A percentile compares a stretch with the other conserved stretches of the same genome.
Conservation (phyloP, 2,329 filamentous ascomycete genomes). For the Colletotrichum lini region DNA sequence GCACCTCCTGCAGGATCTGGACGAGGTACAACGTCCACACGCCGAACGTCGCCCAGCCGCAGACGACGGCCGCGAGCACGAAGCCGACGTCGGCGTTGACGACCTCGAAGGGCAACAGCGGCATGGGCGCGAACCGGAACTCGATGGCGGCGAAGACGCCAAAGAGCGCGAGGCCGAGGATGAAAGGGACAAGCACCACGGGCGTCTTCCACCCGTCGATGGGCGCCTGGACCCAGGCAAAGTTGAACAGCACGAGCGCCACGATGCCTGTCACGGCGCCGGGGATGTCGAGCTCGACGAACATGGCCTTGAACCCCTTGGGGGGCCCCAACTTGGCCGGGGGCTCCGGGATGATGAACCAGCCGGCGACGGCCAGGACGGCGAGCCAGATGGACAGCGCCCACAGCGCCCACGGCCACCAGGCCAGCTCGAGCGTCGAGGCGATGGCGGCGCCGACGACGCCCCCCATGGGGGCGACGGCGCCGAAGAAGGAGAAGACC, state of each 20-base stretch:
- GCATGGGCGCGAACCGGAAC: slow-evolving; percentile 58
- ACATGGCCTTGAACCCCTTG: slow-evolving; percentile 40
- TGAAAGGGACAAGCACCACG: slow-evolving; percentile 70
- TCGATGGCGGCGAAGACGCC: slow-evolving; percentile 72
- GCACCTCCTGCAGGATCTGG: slow-evolving; percentile 63
- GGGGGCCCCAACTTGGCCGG: slow-evolving; percentile 41
- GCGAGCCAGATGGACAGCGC: slow-evolving; percentile 54
- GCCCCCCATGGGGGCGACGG: slow-evolving; percentile 62
- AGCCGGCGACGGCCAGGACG: slow-evolving; percentile 50
- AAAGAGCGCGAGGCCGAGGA: slow-evolving; percentile 70
- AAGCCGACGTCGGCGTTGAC: slow-evolving; percentile 65
- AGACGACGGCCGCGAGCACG: slow-evolving; percentile 68
- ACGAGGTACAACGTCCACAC: slow-evolving; percentile 68
- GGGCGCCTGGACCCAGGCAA: slow-evolving; percentile 77
- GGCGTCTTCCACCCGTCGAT: slow-evolving; percentile 70
- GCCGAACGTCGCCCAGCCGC: slow-evolving; percentile 69
- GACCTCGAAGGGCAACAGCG: slow-evolving; percentile 70
- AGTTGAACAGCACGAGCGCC: slow-evolving; percentile 73
- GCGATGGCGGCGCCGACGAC: slow-evolving; percentile 59
- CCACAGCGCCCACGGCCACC: slow-evolving; percentile 67
- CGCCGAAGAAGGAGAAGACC: slow-evolving; percentile 68
- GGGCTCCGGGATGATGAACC: slow-evolving; percentile 54
- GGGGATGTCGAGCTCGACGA: slow-evolving; percentile 55
- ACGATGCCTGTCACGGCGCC: slow-evolving; percentile 63
- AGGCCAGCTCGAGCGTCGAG: slow-evolving; percentile 54